A percentile compares a stretch with the other conserved stretches of the same genome.
Conservation (phyloP, 169 alveolate species). For the Eimeria sp. region DNA sequence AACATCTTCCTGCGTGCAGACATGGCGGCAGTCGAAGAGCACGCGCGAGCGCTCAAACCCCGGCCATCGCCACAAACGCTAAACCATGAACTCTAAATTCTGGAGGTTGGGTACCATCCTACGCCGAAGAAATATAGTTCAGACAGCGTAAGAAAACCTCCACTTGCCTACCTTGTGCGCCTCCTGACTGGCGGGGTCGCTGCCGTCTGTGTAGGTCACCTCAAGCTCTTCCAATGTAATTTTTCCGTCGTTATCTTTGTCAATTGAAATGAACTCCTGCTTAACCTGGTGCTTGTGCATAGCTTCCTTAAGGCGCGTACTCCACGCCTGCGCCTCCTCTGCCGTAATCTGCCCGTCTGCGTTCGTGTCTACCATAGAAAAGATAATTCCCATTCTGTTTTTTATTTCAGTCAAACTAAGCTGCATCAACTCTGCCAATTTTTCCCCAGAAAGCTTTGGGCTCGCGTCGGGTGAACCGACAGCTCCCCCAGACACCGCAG, state of each 20-base stretch:
- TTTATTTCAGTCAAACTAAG: slow-evolving; percentile 34
- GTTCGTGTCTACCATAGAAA: slow-evolving; percentile 51
- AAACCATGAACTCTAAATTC: not conserved
- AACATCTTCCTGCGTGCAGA: slow-evolving; percentile 49
- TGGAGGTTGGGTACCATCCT: not conserved
- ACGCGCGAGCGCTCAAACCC: not conserved
- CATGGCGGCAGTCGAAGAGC: not conserved
- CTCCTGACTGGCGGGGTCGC: slow-evolving; percentile 63
- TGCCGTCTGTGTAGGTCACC: slow-evolving; percentile 71
- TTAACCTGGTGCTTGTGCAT: slow-evolving; percentile 77
- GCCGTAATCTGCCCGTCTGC: slow-evolving; percentile 17
- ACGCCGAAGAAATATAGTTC: not conserved
- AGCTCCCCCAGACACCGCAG: not conserved
- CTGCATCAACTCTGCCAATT: slow-evolving; percentile 73
- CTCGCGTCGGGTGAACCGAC: slow-evolving; percentile 11
- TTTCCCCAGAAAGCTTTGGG: slow-evolving; percentile 63
- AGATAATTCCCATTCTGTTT: slow-evolving; percentile 39
- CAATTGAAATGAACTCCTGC: slow-evolving; percentile 69
- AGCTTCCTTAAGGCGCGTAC: slow-evolving; percentile 58
- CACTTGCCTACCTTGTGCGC: slow-evolving; percentile 41
- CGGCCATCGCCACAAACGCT: not conserved
- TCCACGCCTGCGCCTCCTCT: slow-evolving; percentile 75
- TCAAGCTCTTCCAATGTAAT: slow-evolving; percentile 59
- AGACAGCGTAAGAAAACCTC: not conserved
- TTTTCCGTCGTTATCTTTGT: slow-evolving; percentile 63